Percentiles rank a stretch among this genome's conserved stretches.
phyloP scores from a whole-genome alignment of 2,329 filamentous ascomycete genomes.

The Cordyceps farinosa region DNA sequence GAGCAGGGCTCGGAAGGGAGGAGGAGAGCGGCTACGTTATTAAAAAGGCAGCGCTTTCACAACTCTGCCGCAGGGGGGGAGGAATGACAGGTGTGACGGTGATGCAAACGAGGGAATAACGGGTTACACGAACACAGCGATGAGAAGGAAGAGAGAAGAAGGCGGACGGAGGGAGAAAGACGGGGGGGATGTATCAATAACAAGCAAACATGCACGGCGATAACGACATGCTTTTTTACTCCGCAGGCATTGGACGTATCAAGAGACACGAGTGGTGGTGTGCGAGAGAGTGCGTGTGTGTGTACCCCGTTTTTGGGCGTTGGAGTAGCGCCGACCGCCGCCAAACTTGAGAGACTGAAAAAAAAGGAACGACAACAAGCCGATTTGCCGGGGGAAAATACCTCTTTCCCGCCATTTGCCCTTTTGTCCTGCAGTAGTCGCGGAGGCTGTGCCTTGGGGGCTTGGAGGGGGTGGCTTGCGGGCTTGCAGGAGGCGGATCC shows the following conservation, averaged over 20 bases:
- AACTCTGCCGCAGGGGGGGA: too few relatives aligned
- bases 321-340: conserved; percentile 4
- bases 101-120: not conserved
- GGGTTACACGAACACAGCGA: not conserved
- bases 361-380: not conserved
- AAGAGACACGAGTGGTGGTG: not conserved
- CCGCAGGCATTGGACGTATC: not conserved
- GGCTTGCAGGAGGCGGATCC: not conserved
- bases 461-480: not conserved
- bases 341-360: not conserved
- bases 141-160: not conserved
- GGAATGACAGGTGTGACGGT: too few relatives aligned
- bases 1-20: not conserved
- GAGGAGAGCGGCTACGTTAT: too few relatives aligned
- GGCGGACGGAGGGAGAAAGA: not conserved
- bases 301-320: conserved; percentile 8
- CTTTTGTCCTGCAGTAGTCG: conserved; percentile 5
- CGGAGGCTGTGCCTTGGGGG: not conserved
- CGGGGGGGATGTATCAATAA: not conserved
- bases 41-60: not conserved
- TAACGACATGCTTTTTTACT: conserved; percentile 3
- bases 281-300: not conserved
- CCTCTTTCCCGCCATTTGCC: not conserved
- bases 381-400: conserved; percentile 5
- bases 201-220: conserved; percentile 3